A percentile compares a stretch with the other conserved stretches of the same genome.
These are phyloP conservation scores for Trametes versicolor DNA, from an alignment of 1,284 basidiomycete genomes.

Conservation along the genomic window DNA sequence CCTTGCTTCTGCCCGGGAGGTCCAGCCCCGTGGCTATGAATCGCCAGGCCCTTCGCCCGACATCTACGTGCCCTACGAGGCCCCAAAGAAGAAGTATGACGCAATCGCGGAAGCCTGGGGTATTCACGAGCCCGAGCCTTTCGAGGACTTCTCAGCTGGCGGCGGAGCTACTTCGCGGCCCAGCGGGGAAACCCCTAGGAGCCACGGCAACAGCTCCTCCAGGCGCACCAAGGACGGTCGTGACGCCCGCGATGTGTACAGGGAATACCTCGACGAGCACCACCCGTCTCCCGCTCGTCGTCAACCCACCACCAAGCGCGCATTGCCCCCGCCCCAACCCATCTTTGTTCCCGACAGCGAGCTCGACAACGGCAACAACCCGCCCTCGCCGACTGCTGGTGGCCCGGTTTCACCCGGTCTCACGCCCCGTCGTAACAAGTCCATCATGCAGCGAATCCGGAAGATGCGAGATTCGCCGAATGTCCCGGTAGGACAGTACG, in stretches of 20 bases:
- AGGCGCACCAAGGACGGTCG: conserved; percentile 44
- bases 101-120: conserved; percentile 89
- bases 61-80: conserved; percentile 60
- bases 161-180: conserved; percentile 57
- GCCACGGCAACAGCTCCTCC: conserved; percentile 27
- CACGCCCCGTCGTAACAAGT: conserved; percentile 75
- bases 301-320: conserved; percentile 40
- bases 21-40: conserved; percentile 48
- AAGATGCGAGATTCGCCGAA: conserved; percentile 86
- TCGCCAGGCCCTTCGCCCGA: conserved; percentile 59
- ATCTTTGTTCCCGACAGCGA: conserved; percentile 71
- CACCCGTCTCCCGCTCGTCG: conserved; percentile 36
- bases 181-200: conserved; percentile 34
- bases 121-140: conserved; percentile 88
- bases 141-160: conserved; percentile 87
- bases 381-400: conserved; percentile 42
- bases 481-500: conserved; percentile 67
- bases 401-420: conserved; percentile 48
- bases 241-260: conserved; percentile 53
- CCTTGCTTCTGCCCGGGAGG: conserved; percentile 45
- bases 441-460: conserved; percentile 84
- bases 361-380: conserved; percentile 50
- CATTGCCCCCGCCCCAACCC: conserved; percentile 81
- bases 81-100: conserved; percentile 81
- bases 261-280: conserved; percentile 54